Percentiles rank a stretch among this genome's conserved stretches.
Conservation (phyloP, 306 rosid species). For the Sophora flavescens region DNA sequence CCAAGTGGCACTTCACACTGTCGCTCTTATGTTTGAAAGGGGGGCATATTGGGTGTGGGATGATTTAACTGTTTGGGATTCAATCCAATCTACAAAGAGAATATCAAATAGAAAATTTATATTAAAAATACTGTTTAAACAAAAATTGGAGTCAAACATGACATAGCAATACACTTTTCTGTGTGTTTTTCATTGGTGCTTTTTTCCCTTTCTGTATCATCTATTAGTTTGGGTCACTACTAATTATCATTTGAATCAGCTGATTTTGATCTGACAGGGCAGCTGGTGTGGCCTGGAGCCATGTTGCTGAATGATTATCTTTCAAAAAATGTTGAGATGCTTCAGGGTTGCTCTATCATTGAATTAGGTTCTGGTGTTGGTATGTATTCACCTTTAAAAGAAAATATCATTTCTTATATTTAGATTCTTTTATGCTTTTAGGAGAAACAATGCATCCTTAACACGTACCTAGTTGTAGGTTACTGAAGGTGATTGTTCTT, state of each 20-base stretch:
- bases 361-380: slow-evolving; percentile 98
- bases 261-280: slow-evolving; percentile 97
- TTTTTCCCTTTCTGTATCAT: slow-evolving; percentile 29
- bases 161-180: slow-evolving; percentile 1
- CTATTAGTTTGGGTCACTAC: slow-evolving; percentile 25
- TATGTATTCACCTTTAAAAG: slow-evolving; percentile 51
- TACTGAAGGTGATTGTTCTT: slow-evolving; percentile 22
- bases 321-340: slow-evolving; percentile 67
- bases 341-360: slow-evolving; percentile 69
- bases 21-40: not conserved
- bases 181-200: not conserved
- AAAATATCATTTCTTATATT: slow-evolving; percentile 19
- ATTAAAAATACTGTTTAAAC: not conserved
- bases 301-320: slow-evolving; percentile 85
- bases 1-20: not conserved
- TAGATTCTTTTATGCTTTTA: slow-evolving; percentile 29
- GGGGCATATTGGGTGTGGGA: slow-evolving; percentile 3
- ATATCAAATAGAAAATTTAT: not conserved
- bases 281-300: slow-evolving; percentile 98
- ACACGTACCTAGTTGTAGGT: slow-evolving; percentile 8
- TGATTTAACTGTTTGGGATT: not conserved
- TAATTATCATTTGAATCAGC: slow-evolving; percentile 66
- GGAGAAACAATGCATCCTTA: slow-evolving; percentile 12
- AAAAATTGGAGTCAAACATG: not conserved
- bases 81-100: not conserved